phyloP scores from a whole-genome alignment of 306 rosid genomes.

The Adenanthera pavonina region DNA sequence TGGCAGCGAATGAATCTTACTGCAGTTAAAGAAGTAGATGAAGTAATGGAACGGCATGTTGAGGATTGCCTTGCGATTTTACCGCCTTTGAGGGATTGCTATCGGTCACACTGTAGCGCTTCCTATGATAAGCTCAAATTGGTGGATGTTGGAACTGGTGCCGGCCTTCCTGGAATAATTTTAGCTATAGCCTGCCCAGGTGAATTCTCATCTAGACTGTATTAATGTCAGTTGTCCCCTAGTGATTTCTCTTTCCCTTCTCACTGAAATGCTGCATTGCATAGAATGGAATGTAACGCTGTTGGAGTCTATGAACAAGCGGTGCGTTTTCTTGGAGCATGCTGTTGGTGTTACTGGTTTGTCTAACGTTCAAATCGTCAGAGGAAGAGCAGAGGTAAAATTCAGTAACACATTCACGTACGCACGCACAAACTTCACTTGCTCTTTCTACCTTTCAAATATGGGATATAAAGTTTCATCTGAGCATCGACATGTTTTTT shows the following conservation, averaged over 20 bases:
- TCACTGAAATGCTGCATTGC: constrained; percentile 31
- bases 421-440: background rate
- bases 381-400: constrained; percentile 96
- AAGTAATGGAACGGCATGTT: constrained; percentile 90
- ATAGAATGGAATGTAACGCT: constrained; percentile 84
- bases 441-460: background rate
- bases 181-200: constrained; percentile 94
- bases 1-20: constrained; percentile 87
- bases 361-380: constrained; percentile 71
- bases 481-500: constrained; percentile 11
- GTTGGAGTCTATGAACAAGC: constrained; percentile 84
- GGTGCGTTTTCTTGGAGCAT: constrained; percentile 88
- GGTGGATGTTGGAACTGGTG: constrained; percentile 90
- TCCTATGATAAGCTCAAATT: constrained; percentile 51
- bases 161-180: constrained; percentile 88
- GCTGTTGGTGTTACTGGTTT: constrained; percentile 63
- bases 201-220: constrained; percentile 32
- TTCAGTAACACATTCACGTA: background rate
- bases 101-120: constrained; percentile 45
- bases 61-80: constrained; percentile 89
- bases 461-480: background rate
- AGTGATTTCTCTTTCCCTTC: constrained; percentile 7
- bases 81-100: constrained; percentile 62
- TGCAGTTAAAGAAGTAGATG: constrained; percentile 66
- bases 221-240: constrained; percentile 16